Conservation (phyloP, 768 basidiomycete species). For the Suillus clintonianus region DNA sequence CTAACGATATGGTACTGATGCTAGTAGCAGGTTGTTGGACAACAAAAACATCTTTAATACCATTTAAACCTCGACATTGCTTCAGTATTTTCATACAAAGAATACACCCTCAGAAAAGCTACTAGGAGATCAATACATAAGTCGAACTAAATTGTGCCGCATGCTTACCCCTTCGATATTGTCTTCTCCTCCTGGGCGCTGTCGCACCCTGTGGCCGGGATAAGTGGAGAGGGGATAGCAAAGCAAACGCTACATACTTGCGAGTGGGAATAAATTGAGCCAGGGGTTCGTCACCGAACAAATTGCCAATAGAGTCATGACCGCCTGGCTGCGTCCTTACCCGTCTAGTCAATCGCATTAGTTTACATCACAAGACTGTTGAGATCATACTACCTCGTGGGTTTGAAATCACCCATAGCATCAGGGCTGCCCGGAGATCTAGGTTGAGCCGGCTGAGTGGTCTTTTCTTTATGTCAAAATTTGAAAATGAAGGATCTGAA, state of each 20-base stretch:
- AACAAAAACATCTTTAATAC: not conserved
- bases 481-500: not conserved
- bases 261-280: constrained; percentile 70
- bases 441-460: not conserved
- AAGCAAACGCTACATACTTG: constrained; percentile 40
- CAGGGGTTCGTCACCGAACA: constrained; percentile 47
- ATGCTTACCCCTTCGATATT: constrained; percentile 47
- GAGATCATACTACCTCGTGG: constrained; percentile 44
- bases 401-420: constrained; percentile 33
- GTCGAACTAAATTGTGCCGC: constrained; percentile 4
- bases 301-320: constrained; percentile 23
- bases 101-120: constrained; percentile 28
- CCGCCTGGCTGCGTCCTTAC: constrained; percentile 35
- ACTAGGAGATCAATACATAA: constrained; percentile 5
- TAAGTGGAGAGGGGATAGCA: constrained; percentile 2
- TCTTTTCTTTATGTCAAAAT: not conserved
- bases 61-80: too few relatives aligned
- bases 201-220: constrained; percentile 50
- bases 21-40: constrained; percentile 1
- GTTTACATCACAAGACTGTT: not conserved
- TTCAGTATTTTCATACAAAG: not conserved
- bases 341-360: constrained; percentile 22
- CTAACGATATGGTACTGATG: not conserved
- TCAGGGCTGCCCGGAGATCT: not conserved
- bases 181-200: constrained; percentile 69